These are phyloP conservation scores for Trichophyton schoenleinii DNA, from an alignment of 2,329 filamentous ascomycete genomes.

Conservation along the genomic window DNA sequence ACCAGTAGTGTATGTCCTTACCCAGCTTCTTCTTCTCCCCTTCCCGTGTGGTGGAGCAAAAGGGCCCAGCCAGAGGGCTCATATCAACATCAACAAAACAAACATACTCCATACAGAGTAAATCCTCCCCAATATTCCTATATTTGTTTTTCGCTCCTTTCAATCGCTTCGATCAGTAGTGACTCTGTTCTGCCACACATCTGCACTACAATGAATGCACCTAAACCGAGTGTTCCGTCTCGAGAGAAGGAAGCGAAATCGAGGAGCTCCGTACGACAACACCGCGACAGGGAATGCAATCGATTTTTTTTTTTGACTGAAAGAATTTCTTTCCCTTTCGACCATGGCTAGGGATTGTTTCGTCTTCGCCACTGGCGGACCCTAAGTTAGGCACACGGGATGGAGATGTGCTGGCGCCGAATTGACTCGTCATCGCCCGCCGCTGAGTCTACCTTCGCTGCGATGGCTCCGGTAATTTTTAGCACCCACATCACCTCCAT, in stretches of 20 bases:
- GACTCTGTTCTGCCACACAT: not conserved
- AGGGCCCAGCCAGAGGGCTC: not conserved
- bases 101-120: too few relatives aligned
- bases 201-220: not conserved
- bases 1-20: not conserved
- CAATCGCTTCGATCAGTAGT: too few relatives aligned
- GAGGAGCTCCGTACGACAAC: not conserved
- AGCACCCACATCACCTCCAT: not conserved
- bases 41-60: conserved; percentile 1
- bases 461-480: not conserved
- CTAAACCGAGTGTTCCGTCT: not conserved
- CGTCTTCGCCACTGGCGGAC: not conserved
- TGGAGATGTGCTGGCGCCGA: not conserved
- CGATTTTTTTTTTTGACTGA: not conserved
- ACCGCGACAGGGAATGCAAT: not conserved
- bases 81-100: not conserved
- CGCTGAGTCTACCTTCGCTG: not conserved
- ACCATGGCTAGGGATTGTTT: not conserved
- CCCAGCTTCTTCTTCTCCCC: not conserved
- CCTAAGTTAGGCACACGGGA: not conserved
- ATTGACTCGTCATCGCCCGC: conserved; percentile 2
- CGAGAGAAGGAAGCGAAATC: not conserved
- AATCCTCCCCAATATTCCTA: too few relatives aligned
- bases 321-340: not conserved
- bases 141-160: too few relatives aligned